These are phyloP conservation scores for Boehmeria nivea DNA, from an alignment of 306 rosid species.

Conservation along the genomic window DNA sequence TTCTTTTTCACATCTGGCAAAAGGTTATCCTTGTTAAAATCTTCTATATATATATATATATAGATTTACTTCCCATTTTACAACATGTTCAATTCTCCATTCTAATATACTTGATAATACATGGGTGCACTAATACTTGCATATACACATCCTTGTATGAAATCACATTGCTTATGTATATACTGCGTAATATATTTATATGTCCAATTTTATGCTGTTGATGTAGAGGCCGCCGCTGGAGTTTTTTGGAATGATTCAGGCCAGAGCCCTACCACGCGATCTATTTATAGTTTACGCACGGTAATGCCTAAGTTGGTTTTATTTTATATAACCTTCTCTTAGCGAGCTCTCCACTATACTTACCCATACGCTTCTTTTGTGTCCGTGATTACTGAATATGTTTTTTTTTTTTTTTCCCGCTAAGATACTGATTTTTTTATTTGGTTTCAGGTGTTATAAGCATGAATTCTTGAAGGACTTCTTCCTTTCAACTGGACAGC, in stretches of 20 bases:
- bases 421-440: neutral
- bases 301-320: slow-evolving; percentile 28
- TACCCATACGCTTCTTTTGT: too few relatives aligned
- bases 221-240: slow-evolving; percentile 83
- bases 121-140: too few relatives aligned
- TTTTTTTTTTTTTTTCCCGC: too few relatives aligned
- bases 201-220: neutral
- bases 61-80: neutral
- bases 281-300: slow-evolving; percentile 73
- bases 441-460: slow-evolving; percentile 61
- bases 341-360: too few relatives aligned
- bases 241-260: slow-evolving; percentile 76
- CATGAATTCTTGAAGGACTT: slow-evolving; percentile 93
- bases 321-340: neutral
- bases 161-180: too few relatives aligned
- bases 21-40: slow-evolving; percentile 48
- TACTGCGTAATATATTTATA: too few relatives aligned
- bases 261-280: slow-evolving; percentile 67
- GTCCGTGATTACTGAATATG: too few relatives aligned
- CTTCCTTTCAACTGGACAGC: slow-evolving; percentile 91
- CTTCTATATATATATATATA: neutral
- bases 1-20: slow-evolving; percentile 90
- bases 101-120: too few relatives aligned
- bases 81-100: neutral
- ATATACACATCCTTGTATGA: too few relatives aligned